phyloP scores from a whole-genome alignment of 2,329 filamentous ascomycete genomes.

The Fusarium metavorans region DNA sequence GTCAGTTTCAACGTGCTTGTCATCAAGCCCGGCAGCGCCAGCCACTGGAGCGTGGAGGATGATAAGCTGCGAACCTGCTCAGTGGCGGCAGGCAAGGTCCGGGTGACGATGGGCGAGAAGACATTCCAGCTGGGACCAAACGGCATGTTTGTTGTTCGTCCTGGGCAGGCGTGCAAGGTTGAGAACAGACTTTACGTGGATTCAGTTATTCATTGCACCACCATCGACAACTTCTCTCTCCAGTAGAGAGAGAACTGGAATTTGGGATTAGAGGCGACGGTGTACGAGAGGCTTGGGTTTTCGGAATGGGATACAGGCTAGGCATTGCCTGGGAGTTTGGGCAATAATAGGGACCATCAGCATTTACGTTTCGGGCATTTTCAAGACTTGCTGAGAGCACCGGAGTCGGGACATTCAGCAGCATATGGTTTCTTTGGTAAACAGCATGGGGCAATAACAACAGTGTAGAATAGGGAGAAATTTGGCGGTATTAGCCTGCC shows the following conservation, averaged over 20 bases:
- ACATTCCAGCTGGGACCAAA: slow-evolving; percentile 57
- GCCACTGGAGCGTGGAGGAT: slow-evolving; percentile 46
- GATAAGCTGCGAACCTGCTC: slow-evolving; percentile 54
- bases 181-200: slow-evolving; percentile 60
- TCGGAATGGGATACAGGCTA: not conserved
- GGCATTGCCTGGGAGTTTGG: not conserved
- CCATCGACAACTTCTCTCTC: slow-evolving; percentile 43
- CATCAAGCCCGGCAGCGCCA: slow-evolving; percentile 54
- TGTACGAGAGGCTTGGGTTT: slow-evolving; percentile 14
- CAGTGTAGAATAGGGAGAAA: not conserved
- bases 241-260: slow-evolving; percentile 7
- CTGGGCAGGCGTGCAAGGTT: slow-evolving; percentile 53
- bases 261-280: not conserved
- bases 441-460: not conserved
- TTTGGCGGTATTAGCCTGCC: not conserved
- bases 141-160: slow-evolving; percentile 58
- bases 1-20: slow-evolving; percentile 55
- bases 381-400: not conserved
- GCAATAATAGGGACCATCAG: not conserved
- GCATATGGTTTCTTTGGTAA: not conserved
- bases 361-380: not conserved
- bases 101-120: slow-evolving; percentile 51
- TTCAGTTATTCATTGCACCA: slow-evolving; percentile 57
- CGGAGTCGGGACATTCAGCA: not conserved
- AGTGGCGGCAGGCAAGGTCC: slow-evolving; percentile 56